phyloP scores from a whole-genome alignment of 208 protist genomes.

The Crithidia bombi region DNA sequence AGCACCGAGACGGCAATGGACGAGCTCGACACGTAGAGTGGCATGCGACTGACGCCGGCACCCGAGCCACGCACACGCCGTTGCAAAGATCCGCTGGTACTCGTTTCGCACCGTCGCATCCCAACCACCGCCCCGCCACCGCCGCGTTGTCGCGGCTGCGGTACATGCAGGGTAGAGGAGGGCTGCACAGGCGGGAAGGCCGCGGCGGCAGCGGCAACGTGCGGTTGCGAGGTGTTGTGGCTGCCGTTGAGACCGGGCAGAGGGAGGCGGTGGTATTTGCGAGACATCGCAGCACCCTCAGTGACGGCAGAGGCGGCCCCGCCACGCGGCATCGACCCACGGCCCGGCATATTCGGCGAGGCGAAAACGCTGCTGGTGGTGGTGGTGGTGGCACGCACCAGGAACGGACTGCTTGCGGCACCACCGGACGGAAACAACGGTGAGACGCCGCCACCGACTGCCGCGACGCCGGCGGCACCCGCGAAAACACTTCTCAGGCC shows the following conservation, averaged over 20 bases:
- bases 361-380: conserved; percentile 25
- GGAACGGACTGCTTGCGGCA: conserved; percentile 26
- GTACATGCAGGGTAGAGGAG: conserved; percentile 8
- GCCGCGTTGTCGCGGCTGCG: neutral
- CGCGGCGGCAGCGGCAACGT: conserved; percentile 1
- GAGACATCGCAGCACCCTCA: neutral
- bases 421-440: neutral
- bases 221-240: neutral
- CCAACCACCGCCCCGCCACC: neutral
- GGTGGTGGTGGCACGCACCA: conserved; percentile 24
- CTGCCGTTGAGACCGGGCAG: neutral
- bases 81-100: neutral
- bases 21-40: conserved; percentile 18
- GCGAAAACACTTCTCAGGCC: neutral
- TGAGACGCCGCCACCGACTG: neutral
- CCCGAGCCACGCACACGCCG: conserved; percentile 5
- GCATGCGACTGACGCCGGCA: neutral
- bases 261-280: conserved; percentile 1
- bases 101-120: neutral
- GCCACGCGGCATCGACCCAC: conserved; percentile 22
- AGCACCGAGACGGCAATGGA: conserved; percentile 6
- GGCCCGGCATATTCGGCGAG: conserved; percentile 20
- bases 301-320: neutral
- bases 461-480: neutral
- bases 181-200: conserved; percentile 7